Evolutionary conservation across 108 stramenopile genomes (phyloP).

Genomic region (Thalassiosira profunda): DNA sequence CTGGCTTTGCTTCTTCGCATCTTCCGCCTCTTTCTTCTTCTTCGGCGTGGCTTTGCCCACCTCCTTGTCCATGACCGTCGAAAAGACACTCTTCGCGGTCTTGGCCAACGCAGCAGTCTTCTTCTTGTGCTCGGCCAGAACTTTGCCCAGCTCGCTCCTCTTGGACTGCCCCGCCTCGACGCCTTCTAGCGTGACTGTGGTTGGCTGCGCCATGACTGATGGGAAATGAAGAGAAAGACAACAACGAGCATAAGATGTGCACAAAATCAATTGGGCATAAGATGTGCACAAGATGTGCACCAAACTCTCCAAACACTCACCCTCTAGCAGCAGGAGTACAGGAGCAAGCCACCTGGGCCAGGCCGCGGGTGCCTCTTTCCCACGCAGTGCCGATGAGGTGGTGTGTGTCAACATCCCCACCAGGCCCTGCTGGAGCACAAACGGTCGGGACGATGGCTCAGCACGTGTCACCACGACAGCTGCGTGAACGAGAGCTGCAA

Average conservation of each 20-base stretch:
- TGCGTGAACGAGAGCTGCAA: constrained; percentile 68
- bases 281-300: too few relatives aligned
- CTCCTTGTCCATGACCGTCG: constrained; percentile 47
- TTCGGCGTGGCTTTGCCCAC: constrained; percentile 11
- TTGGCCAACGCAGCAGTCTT: constrained; percentile 40
- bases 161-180: constrained; percentile 29
- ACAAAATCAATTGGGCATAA: too few relatives aligned
- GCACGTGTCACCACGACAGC: constrained; percentile 73
- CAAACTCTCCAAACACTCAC: too few relatives aligned
- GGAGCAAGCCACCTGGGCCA: constrained; percentile 84
- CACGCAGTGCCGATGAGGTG: constrained; percentile 17
- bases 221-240: too few relatives aligned
- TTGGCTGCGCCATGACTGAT: constrained; percentile 84
- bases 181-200: constrained; percentile 57
- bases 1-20: constrained; percentile 26
- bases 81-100: constrained; percentile 45
- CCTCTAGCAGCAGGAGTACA: constrained; percentile 52
- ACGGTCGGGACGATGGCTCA: constrained; percentile 59
- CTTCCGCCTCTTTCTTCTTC: constrained; percentile 30
- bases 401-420: constrained; percentile 52
- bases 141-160: constrained; percentile 52
- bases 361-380: constrained; percentile 15
- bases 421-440: constrained; percentile 63
- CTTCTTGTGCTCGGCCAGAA: constrained; percentile 63
- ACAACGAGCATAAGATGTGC: too few relatives aligned